Evolutionary conservation across 1,139 yeast genomes (phyloP), one percentile per base, ranked within the genome.

Genomic region (Magnusiomyces ingens): DNA sequence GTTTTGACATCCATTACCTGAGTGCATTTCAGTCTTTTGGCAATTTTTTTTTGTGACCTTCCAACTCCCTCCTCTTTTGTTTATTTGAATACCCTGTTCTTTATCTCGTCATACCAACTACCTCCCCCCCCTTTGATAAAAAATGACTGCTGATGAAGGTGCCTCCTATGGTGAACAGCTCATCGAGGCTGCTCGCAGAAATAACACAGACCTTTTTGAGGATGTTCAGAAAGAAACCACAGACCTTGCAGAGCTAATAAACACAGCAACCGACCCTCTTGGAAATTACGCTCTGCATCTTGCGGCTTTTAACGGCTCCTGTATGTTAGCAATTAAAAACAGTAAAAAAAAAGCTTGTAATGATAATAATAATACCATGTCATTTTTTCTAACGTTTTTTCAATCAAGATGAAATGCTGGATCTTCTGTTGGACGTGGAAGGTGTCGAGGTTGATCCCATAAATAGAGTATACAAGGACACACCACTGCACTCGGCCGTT

Each of bases 401-500:
- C 15, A 36, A 3, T 17, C 29, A 12, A 36, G 47, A 67, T 53
- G 97, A 90, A 63, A 88, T 88, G 45, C 75, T 93, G 65, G 98
- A 93, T 65, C 73, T 77, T 49, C 73, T 93, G 32, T 75, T 93
- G 58, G 98, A 93, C 67, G 82, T 85, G 55, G 95, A 87, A 58
- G 97, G 95, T 1, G 91, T 91, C 22, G 96, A 90, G 62, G 82
- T 91, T 45, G 96, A 93, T 66, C 93, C 95, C 0, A 68, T 72
- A 48, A 87, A 87, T 67, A 75, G 82, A 45, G 60, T 78, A 46
- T 85, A 83, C 51, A 90, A 90, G 38, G 91, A 88, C 59, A 89
- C 98, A 1, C 98, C 99, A 11, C 76, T 93, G 61, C 98, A 93
- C 70, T 73, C 79, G 60, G 95, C 96, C 2, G 96, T 85, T 12